Percentiles rank a stretch among this genome's conserved stretches.
Conservation (phyloP, 2,329 filamentous ascomycete species). For the Penicillium sp. region DNA sequence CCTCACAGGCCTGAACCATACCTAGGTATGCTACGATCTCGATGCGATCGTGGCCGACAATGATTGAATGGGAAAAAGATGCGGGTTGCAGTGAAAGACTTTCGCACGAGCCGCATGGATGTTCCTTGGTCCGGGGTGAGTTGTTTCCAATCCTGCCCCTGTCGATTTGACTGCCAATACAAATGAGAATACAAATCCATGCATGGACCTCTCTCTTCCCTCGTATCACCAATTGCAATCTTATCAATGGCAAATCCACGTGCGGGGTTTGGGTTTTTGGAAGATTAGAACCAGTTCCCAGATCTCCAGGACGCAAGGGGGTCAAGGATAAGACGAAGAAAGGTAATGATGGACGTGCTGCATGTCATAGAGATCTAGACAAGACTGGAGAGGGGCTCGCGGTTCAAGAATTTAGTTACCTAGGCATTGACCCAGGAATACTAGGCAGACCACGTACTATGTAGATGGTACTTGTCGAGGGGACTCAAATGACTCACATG, state of each 20-base stretch:
- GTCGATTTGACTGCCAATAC: neutral
- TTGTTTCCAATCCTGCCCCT: neutral
- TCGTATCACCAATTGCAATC: conserved; percentile 1
- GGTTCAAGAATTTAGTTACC: neutral
- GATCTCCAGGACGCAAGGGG: conserved; percentile 21
- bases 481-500: neutral
- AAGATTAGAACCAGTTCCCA: neutral
- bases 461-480: neutral
- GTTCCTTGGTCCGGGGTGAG: conserved; percentile 1
- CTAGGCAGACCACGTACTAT: neutral
- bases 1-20: neutral
- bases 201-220: conserved; percentile 2
- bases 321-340: conserved; percentile 9
- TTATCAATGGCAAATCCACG: conserved; percentile 9
- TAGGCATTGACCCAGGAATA: neutral
- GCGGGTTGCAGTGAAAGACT: neutral
- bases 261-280: conserved; percentile 7
- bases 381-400: neutral
- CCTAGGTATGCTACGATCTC: neutral
- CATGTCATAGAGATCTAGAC: conserved; percentile 18
- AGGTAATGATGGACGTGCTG: conserved; percentile 13
- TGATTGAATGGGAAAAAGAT: neutral
- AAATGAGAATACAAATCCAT: neutral
- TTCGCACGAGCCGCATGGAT: conserved; percentile 11
- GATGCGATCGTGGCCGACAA: neutral